A percentile compares a stretch with the other conserved stretches of the same genome.
Evolutionary conservation across 257 asterid genomes (phyloP).

Genomic region (Scutellaria galericulata): DNA sequence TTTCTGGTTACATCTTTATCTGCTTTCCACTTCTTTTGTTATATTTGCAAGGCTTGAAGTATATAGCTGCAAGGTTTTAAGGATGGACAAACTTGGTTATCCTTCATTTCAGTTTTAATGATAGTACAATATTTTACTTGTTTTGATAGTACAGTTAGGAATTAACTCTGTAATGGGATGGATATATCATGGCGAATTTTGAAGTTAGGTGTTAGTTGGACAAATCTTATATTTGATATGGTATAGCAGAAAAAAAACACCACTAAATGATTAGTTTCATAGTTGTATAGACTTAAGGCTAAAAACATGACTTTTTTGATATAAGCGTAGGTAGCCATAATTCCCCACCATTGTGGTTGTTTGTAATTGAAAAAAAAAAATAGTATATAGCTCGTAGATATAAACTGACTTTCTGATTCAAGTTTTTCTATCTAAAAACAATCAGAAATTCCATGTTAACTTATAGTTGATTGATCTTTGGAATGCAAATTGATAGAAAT

Average conservation of each 20-base stretch:
- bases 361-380: no score
- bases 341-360: no score
- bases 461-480: not conserved
- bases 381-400: no score
- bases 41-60: not conserved
- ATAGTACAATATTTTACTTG: not conserved
- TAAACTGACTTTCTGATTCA: no score
- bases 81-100: not conserved
- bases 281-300: no score
- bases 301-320: no score
- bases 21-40: slow-evolving; percentile 12
- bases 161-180: not conserved
- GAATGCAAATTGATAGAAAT: not conserved
- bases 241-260: not conserved
- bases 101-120: not conserved
- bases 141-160: not conserved
- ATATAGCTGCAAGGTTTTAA: not conserved
- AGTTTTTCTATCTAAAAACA: no score
- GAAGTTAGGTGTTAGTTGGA: not conserved
- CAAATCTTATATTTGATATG: not conserved
- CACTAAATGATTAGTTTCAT: no score
- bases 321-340: no score
- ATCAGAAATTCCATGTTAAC: no score
- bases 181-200: not conserved
- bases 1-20: slow-evolving; percentile 11